phyloP scores from a whole-genome alignment of 164 flowering plant genomes.

The Aristolochia fimbriata region DNA sequence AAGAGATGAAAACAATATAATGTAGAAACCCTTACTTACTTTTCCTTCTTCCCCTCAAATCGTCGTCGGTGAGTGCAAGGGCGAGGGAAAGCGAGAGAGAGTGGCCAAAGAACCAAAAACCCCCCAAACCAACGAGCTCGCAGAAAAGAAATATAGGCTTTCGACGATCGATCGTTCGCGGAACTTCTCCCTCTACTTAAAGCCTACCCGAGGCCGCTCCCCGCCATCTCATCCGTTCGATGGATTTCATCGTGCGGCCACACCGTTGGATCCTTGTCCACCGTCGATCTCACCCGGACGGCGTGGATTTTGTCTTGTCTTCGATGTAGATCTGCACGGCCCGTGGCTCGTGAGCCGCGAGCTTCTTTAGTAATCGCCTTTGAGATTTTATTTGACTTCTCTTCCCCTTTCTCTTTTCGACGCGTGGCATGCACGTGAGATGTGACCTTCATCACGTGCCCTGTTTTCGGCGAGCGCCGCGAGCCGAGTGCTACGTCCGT shows the following conservation, averaged over 20 bases:
- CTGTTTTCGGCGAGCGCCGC: too few species aligned
- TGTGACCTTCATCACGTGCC: too few species aligned
- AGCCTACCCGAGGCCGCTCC: neutral
- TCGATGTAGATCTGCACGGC: too few species aligned
- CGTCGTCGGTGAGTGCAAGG: neutral
- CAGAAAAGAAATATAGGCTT: neutral
- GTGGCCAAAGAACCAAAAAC: constrained; percentile 2
- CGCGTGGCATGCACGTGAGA: too few species aligned
- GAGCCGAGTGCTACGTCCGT: too few species aligned
- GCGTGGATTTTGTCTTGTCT: too few species aligned
- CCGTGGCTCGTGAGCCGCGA: too few species aligned
- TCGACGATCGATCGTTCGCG: neutral
- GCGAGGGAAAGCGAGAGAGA: neutral
- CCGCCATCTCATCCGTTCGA: neutral
- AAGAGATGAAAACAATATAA: neutral
- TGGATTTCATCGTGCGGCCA: neutral
- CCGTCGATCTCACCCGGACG: too few species aligned
- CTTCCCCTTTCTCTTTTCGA: too few species aligned
- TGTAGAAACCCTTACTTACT: neutral
- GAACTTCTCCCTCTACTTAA: neutral
- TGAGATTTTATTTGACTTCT: too few species aligned
- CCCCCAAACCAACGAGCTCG: neutral
- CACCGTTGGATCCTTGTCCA: too few species aligned
- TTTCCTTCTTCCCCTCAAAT: neutral
- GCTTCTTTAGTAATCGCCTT: too few species aligned